Percentiles rank a stretch among this genome's conserved stretches.
These are phyloP conservation scores for Hypericum androsaemum DNA, from an alignment of 345 rosid species.

Conservation along the genomic window DNA sequence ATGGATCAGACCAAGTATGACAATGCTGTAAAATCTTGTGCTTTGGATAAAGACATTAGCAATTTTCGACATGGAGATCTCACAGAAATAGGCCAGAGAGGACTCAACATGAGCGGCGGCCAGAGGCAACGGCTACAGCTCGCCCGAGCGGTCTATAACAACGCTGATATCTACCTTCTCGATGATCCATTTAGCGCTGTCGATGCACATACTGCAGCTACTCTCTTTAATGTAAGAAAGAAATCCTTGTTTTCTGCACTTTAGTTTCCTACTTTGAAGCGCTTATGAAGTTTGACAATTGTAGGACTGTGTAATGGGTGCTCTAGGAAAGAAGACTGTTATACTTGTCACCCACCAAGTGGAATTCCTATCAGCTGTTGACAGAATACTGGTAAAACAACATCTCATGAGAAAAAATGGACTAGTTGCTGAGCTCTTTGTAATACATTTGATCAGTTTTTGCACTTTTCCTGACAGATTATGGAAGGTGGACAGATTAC, in stretches of 20 bases:
- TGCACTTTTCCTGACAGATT: slow-evolving; percentile 27
- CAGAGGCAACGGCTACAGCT: slow-evolving; percentile 83
- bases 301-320: slow-evolving; percentile 67
- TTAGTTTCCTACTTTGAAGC: neutral
- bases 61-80: slow-evolving; percentile 64
- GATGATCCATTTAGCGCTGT: slow-evolving; percentile 86
- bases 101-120: slow-evolving; percentile 87
- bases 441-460: neutral
- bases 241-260: neutral
- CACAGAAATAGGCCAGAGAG: slow-evolving; percentile 79
- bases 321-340: slow-evolving; percentile 48
- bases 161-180: slow-evolving; percentile 66
- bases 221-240: slow-evolving; percentile 49
- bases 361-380: slow-evolving; percentile 62
- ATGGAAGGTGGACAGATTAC: slow-evolving; percentile 51
- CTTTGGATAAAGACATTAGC: slow-evolving; percentile 56
- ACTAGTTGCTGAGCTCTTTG: neutral
- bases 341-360: slow-evolving; percentile 80
- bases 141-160: slow-evolving; percentile 65
- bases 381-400: slow-evolving; percentile 44
- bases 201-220: slow-evolving; percentile 71
- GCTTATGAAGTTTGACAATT: neutral
- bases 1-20: slow-evolving; percentile 49
- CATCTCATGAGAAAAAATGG: too few species aligned
- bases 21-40: slow-evolving; percentile 48